Percentiles rank a stretch among this genome's conserved stretches.
These are phyloP conservation scores for Musa acuminata DNA, from an alignment of 176 grass and related monocot genomes.

Conservation along the genomic window DNA sequence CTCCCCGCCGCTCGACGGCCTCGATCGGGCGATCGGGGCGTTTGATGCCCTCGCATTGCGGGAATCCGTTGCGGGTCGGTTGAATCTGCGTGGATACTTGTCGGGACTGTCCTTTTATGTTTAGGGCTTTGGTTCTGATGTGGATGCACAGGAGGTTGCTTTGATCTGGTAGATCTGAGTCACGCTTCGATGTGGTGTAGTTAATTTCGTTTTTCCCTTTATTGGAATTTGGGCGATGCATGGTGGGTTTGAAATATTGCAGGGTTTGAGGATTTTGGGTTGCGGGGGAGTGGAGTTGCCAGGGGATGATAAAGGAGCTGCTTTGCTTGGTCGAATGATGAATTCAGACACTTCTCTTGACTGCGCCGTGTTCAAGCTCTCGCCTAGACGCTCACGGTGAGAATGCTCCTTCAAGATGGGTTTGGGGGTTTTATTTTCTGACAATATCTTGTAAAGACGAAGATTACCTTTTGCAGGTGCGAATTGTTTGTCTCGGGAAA, in stretches of 20 bases:
- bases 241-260: background rate
- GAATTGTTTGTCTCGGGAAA: constrained; percentile 82
- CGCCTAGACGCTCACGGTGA: constrained; percentile 73
- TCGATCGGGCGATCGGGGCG: too few species aligned
- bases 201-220: background rate
- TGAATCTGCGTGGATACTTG: background rate
- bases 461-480: constrained; percentile 38
- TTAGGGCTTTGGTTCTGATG: background rate
- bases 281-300: background rate
- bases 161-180: constrained; percentile 1
- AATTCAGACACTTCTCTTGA: constrained; percentile 61
- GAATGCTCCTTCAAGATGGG: constrained; percentile 9
- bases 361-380: constrained; percentile 84
- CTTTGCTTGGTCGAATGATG: constrained; percentile 30
- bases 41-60: background rate
- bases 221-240: background rate
- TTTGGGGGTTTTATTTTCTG: constrained; percentile 11
- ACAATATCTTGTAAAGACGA: background rate
- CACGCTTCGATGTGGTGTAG: background rate
- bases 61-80: background rate
- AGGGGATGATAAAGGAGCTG: background rate
- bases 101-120: background rate
- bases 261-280: background rate
- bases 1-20: too few species aligned
- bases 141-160: background rate